phyloP scores from a whole-genome alignment of 2,329 filamentous ascomycete genomes.

The Neoarthrinium moseri region DNA sequence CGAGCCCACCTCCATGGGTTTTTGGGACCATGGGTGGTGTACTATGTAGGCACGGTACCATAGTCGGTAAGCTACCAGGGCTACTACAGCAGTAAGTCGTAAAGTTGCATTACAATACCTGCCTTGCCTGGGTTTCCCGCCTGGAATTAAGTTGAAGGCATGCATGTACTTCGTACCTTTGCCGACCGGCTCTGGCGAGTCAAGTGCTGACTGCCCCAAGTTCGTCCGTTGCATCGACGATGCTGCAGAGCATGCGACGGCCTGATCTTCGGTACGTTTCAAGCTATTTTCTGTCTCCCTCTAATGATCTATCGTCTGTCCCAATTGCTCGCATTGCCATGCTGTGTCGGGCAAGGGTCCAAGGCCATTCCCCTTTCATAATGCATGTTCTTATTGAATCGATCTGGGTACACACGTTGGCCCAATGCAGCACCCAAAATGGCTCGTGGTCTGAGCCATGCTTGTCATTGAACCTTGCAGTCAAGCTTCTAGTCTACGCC shows the following conservation, averaged over 20 bases:
- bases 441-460: slow-evolving; percentile 9
- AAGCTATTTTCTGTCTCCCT: slow-evolving; percentile 18
- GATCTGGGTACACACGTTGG: slow-evolving; percentile 5
- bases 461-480: slow-evolving; percentile 8
- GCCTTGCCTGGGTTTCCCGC: too few species aligned
- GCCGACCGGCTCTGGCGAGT: too few species aligned
- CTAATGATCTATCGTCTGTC: slow-evolving; percentile 1
- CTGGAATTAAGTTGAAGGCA: too few species aligned
- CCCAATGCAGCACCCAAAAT: slow-evolving; percentile 6
- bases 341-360: background rate
- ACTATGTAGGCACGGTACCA: too few species aligned
- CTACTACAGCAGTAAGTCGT: too few species aligned
- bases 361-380: background rate
- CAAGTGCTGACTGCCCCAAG: too few species aligned
- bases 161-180: too few species aligned
- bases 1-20: too few species aligned
- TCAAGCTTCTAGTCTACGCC: slow-evolving; percentile 3
- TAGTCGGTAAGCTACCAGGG: too few species aligned
- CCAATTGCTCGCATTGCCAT: background rate
- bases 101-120: too few species aligned
- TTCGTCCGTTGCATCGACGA: background rate
- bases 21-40: too few species aligned
- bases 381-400: slow-evolving; percentile 7
- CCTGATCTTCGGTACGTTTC: slow-evolving; percentile 29
- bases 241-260: background rate